A percentile compares a stretch with the other conserved stretches of the same genome.
Evolutionary conservation across 2,329 filamentous ascomycete species (phyloP).

Genomic region (Aspergillus transmontanensis): DNA sequence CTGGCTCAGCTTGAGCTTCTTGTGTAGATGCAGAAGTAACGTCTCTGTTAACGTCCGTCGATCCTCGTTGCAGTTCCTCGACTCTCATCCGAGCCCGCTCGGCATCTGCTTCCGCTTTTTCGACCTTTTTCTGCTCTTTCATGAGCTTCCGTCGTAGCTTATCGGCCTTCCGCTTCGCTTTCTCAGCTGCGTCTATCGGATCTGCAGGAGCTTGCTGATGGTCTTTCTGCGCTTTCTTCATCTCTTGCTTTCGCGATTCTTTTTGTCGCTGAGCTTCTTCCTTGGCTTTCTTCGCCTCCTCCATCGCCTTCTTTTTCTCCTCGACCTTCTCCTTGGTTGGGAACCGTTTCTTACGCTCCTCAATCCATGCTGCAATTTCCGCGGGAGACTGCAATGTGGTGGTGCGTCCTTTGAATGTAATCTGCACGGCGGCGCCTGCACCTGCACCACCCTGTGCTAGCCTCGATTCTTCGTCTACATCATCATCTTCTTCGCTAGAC

Average conservation of each 20-base stretch:
- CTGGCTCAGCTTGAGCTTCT: conserved; percentile 3
- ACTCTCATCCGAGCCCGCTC: conserved; percentile 40
- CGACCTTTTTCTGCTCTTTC: conserved; percentile 62
- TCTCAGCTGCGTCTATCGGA: conserved; percentile 36
- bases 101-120: conserved; percentile 48
- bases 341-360: conserved; percentile 76
- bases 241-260: conserved; percentile 41
- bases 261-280: conserved; percentile 43
- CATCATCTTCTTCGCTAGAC: conserved; percentile 50
- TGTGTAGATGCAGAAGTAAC: neutral
- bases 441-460: conserved; percentile 32
- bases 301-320: conserved; percentile 64
- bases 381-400: conserved; percentile 57
- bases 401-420: conserved; percentile 60
- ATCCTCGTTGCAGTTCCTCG: conserved; percentile 34
- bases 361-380: conserved; percentile 78
- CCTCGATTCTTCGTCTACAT: conserved; percentile 48
- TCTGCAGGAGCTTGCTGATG: conserved; percentile 29
- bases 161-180: conserved; percentile 44
- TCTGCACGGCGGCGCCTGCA: conserved; percentile 40
- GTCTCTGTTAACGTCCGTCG: conserved; percentile 13
- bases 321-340: conserved; percentile 72
- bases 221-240: conserved; percentile 34
- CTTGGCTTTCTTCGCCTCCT: conserved; percentile 60
- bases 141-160: conserved; percentile 54